Evolutionary conservation across 108 stramenopile species (phyloP), one percentile per base, ranked within the genome.

Genomic region (Cylindrotheca closterium): DNA sequence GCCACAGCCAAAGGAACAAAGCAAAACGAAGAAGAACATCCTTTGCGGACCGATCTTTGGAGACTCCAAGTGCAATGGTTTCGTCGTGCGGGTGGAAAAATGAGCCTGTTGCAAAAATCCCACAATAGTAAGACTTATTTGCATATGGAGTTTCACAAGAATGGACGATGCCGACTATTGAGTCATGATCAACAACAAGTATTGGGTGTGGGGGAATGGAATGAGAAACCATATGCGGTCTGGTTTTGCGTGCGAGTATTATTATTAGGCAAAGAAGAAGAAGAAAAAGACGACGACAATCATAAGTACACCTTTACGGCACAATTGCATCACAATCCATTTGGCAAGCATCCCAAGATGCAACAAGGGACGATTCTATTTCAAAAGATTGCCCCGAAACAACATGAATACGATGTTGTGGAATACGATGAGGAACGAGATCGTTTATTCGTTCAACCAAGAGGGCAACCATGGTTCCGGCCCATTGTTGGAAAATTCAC

Each of bases 401-500:
- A 47, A 18, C 19, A 49, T 5, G 7, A 30, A 7, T 47, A 37
- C 21, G 30, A 25, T 10, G 5, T 28, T 7, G 54, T 25, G 30
- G 50, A 30, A 2, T 12, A 33, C 19, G 58, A 58, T 58, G 19
- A 12, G 12, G 37, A 60, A 45, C 29, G 58, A 3, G 51, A 48
- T 51, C 62, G 68, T 19, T 52, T 66, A 47, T 79, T 74, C 15
- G 65, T 73, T 27, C 48, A 58, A 22, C 55, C 63, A 42, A 7
- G 10, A 32, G 62, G 65, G 26, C 69, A 60, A n/a, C 66, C 74
- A 47, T 79, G 85, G 69, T 78, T 87, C 53, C 80, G 89, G 56
- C 85, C 84, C 21, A 80, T 91, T 17, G 72, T 91, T 50, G 89
- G 73, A 10, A 83, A 74, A 24, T 91, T 91, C 71, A 59, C 77